A percentile compares a stretch with the other conserved stretches of the same genome.
Evolutionary conservation across 2,329 filamentous ascomycete genomes (phyloP).

Genomic region (Alternaria arborescens): DNA sequence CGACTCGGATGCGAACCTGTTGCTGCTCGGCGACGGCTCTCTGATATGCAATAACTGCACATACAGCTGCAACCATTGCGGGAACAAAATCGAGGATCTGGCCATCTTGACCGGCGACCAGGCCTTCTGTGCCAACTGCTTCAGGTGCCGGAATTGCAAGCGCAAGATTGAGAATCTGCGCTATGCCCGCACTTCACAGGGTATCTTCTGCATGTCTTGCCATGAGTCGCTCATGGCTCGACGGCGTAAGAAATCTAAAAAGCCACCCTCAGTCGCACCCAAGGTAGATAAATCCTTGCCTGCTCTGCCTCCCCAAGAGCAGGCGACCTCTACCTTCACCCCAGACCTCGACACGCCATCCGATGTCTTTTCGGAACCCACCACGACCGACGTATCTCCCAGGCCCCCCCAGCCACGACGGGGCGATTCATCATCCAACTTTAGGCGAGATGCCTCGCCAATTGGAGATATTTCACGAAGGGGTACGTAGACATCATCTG

Average conservation of each 20-base stretch:
- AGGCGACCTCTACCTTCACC: slow-evolving; percentile 66
- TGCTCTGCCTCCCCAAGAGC: slow-evolving; percentile 77
- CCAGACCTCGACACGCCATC: slow-evolving; percentile 65
- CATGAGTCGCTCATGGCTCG: slow-evolving; percentile 96
- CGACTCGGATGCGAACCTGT: slow-evolving; percentile 96
- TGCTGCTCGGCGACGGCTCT: slow-evolving; percentile 95
- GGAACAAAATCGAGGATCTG: slow-evolving; percentile 97
- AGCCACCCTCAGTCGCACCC: slow-evolving; percentile 53
- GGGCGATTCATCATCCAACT: slow-evolving; percentile 48
- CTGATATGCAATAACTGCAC: slow-evolving; percentile 99
- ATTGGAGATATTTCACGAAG: slow-evolving; percentile 44
- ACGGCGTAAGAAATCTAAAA: slow-evolving; percentile 83
- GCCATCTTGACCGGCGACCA: slow-evolving; percentile 98
- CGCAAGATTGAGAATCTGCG: slow-evolving; percentile 97
- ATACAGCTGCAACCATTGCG: slow-evolving; percentile 96
- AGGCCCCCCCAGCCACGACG: slow-evolving; percentile 47
- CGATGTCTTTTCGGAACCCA: slow-evolving; percentile 69
- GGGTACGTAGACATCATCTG: slow-evolving; percentile 35
- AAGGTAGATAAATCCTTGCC: slow-evolving; percentile 92
- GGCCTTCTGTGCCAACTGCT: slow-evolving; percentile 96
- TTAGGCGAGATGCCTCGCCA: slow-evolving; percentile 51
- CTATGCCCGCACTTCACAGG: slow-evolving; percentile 96
- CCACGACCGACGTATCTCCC: slow-evolving; percentile 74
- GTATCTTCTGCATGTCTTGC: slow-evolving; percentile 99
- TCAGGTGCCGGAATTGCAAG: slow-evolving; percentile 97